Percentiles rank a stretch among this genome's conserved stretches.
These are phyloP conservation scores for Corynespora cassiicola DNA, from an alignment of 2,329 filamentous ascomycete genomes.

Conservation along the genomic window DNA sequence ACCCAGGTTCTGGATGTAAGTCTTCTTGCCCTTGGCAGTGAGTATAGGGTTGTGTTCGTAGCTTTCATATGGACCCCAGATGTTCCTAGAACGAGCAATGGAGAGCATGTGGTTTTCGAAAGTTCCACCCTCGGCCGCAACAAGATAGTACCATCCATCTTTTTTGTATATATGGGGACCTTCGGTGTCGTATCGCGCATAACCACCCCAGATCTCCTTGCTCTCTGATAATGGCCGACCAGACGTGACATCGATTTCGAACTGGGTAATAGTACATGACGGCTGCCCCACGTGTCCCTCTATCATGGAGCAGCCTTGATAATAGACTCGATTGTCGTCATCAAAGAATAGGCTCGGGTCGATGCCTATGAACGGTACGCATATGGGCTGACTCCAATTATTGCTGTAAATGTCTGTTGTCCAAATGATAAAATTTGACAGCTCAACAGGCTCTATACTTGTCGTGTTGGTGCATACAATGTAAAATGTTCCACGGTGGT, in stretches of 20 bases:
- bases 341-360: slow-evolving; percentile 8
- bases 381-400: slow-evolving; percentile 8
- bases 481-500: slow-evolving; percentile 14
- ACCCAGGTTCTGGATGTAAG: slow-evolving; percentile 59
- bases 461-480: slow-evolving; percentile 12
- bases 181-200: slow-evolving; percentile 15
- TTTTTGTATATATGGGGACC: slow-evolving; percentile 40
- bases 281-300: slow-evolving; percentile 3
- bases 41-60: slow-evolving; percentile 30
- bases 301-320: slow-evolving; percentile 69
- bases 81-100: slow-evolving; percentile 34
- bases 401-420: slow-evolving; percentile 7
- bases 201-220: slow-evolving; percentile 5
- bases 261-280: slow-evolving; percentile 6
- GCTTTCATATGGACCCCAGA: slow-evolving; percentile 30
- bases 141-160: slow-evolving; percentile 38
- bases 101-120: slow-evolving; percentile 31
- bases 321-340: slow-evolving; percentile 70
- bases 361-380: slow-evolving; percentile 3
- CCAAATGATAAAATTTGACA: slow-evolving; percentile 40
- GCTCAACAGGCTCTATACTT: slow-evolving; percentile 49
- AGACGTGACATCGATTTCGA: slow-evolving; percentile 5
- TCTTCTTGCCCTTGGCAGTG: slow-evolving; percentile 26
- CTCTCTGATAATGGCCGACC: background rate
- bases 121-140: slow-evolving; percentile 32